Evolutionary conservation across 495 filamentous ascomycete species (phyloP).

Genomic region (Sordaria brevicollis): DNA sequence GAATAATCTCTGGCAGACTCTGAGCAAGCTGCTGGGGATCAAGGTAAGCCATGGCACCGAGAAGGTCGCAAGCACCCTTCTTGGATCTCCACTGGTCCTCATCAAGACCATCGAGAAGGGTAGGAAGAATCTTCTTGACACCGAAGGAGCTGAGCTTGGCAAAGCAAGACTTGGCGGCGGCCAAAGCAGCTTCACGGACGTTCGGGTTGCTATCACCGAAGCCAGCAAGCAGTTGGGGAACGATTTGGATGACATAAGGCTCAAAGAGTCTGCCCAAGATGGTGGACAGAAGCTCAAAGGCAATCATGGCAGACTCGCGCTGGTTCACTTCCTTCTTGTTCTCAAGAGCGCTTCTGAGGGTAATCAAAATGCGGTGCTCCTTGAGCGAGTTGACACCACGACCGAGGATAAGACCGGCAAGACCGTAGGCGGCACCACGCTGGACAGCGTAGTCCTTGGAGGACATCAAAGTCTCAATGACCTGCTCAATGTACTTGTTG

Average conservation of each 20-base stretch:
- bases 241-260: conserved; percentile 90
- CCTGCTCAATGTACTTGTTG: conserved; percentile 66
- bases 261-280: conserved; percentile 84
- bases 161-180: conserved; percentile 91
- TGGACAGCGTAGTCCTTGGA: conserved; percentile 84
- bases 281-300: conserved; percentile 78
- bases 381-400: conserved; percentile 71
- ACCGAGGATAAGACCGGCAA: conserved; percentile 82
- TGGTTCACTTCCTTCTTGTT: conserved; percentile 87
- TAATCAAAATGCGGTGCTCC: conserved; percentile 77
- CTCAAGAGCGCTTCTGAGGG: conserved; percentile 65
- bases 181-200: conserved; percentile 84
- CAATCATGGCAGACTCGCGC: conserved; percentile 79
- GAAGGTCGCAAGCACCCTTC: conserved; percentile 90
- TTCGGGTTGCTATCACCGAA: conserved; percentile 85
- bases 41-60: conserved; percentile 96
- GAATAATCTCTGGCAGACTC: conserved; percentile 92
- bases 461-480: conserved; percentile 68
- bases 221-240: conserved; percentile 77
- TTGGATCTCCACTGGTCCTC: conserved; percentile 97
- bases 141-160: conserved; percentile 87
- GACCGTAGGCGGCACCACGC: conserved; percentile 87
- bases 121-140: conserved; percentile 88
- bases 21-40: conserved; percentile 87
- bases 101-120: conserved; percentile 82